Evolutionary conservation across 2,329 filamentous ascomycete species (phyloP).

Genomic region (Lasiodiplodia citricola): DNA sequence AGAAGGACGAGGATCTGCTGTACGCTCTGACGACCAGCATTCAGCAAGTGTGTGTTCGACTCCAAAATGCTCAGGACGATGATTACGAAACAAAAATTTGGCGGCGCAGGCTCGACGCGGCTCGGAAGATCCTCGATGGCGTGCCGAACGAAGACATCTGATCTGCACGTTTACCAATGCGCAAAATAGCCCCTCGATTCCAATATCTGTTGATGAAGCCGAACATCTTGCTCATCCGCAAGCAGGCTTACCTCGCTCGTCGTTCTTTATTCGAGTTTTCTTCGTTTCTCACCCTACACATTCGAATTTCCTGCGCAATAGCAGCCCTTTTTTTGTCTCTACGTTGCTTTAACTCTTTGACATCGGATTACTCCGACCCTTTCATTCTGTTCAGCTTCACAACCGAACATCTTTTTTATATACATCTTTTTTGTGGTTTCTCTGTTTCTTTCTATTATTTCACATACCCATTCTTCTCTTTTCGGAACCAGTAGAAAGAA

Average conservation of each 20-base stretch:
- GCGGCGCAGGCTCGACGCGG: constrained; percentile 75
- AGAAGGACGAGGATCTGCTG: constrained; percentile 61
- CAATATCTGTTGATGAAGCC: background rate
- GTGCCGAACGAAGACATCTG: constrained; percentile 39
- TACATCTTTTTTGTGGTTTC: constrained; percentile 3
- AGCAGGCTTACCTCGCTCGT: constrained; percentile 11
- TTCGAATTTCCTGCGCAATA: background rate
- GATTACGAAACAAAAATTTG: constrained; percentile 66
- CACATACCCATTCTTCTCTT: constrained; percentile 24
- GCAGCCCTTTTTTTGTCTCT: constrained; percentile 46
- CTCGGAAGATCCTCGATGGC: constrained; percentile 74
- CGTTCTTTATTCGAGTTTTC: constrained; percentile 8
- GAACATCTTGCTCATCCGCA: background rate
- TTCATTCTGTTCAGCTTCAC: constrained; percentile 25
- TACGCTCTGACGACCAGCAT: constrained; percentile 59
- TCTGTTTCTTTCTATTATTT: constrained; percentile 19
- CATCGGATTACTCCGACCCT: constrained; percentile 4
- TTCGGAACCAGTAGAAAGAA: constrained; percentile 10
- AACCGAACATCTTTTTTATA: constrained; percentile 8
- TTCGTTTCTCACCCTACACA: constrained; percentile 1
- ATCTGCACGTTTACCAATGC: background rate
- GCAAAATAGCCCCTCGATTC: constrained; percentile 6
- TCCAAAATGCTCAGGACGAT: constrained; percentile 52
- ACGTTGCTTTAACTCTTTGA: constrained; percentile 23
- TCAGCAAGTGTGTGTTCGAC: constrained; percentile 57